Percentiles rank a stretch among this genome's conserved stretches.
These are phyloP conservation scores for Noccaea bulbosa DNA, from an alignment of 345 rosid genomes.

Conservation along the genomic window DNA sequence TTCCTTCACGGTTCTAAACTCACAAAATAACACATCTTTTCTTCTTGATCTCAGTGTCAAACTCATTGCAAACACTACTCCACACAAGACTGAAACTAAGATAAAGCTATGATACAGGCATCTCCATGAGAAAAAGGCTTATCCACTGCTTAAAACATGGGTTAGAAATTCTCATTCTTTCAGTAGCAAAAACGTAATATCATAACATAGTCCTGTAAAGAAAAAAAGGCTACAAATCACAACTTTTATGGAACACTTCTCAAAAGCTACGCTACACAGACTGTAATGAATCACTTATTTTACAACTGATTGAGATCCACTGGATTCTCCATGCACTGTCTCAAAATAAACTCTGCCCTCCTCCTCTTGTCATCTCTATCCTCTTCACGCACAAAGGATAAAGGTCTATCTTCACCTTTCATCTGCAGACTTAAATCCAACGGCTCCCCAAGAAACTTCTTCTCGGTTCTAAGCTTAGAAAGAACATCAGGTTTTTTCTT, in stretches of 20 bases:
- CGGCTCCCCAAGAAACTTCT: conserved; percentile 66
- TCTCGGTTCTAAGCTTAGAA: conserved; percentile 66
- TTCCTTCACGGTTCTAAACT: not conserved
- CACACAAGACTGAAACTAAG: conserved; percentile 10
- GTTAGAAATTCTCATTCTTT: conserved; percentile 31
- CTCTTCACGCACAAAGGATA: conserved; percentile 61
- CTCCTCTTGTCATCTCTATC: conserved; percentile 97
- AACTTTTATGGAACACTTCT: too few relatives aligned
- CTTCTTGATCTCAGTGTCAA: not conserved
- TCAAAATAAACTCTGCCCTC: conserved; percentile 88
- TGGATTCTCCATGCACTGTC: conserved; percentile 85
- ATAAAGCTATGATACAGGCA: conserved; percentile 25
- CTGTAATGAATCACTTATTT: conserved; percentile 27
- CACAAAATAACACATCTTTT: not conserved
- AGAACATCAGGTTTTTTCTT: conserved; percentile 56
- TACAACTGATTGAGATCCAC: conserved; percentile 89
- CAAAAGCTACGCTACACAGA: conserved; percentile 31
- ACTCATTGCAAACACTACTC: not conserved
- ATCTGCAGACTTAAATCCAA: conserved; percentile 61
- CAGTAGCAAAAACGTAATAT: conserved; percentile 3
- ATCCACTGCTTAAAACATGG: conserved; percentile 18
- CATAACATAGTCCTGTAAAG: conserved; percentile 32
- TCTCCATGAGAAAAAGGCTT: conserved; percentile 17
- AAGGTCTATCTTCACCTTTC: conserved; percentile 53
- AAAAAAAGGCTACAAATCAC: conserved; percentile 39